Evolutionary conservation across 139 green algal genomes (phyloP), one percentile per base, ranked within the genome.

Genomic region (Nannochloris sp.): DNA sequence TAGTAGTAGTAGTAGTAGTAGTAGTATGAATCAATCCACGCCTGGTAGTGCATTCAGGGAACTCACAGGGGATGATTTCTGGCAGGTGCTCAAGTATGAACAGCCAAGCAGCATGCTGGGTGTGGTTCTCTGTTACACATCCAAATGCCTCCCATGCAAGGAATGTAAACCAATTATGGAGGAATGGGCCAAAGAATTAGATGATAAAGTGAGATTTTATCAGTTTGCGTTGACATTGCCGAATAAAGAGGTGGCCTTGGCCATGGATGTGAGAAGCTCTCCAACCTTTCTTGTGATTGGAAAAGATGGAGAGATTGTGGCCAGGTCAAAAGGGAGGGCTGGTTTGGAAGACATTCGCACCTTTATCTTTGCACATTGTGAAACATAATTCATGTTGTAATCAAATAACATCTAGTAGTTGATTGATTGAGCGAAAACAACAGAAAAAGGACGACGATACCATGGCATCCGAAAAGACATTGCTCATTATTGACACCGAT

Each of bases 401-500:
- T 29, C 27, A 27, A 27, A 5, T 2, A 5, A 27, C 23, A 24
- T 24, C 0, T 27, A 27, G 25, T 0, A 27, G 25, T 27, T 27
- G 5, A 6, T 29, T 6, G 25, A 5, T 29, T 29, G 25, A 29
- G 27, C 27, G 0, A 29, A 29, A 3, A 27, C n/a, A 27, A 27
- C 24, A 27, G 24, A 27, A 27, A 27, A 27, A 27, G 23, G 23
- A 25, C 2, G 25, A 29, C 25, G 0, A 29, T 0, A 29, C 27
- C 27, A 29, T 29, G 27, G 27, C 27, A 29, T 29, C 27, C 27
- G 27, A 29, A 12, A 40, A 40, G 34, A 40, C 34, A 40, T 40
- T 40, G 34, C 71, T 90, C 4, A 85, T 90, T 50, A 87, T 90
- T 31, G 84, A 90, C 64, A 90, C 84, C 0, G 83, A 90, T 61